Base-by-base conservation (phyloP, 495 filamentous ascomycete species). In the Schizothecium vesticola region DNA sequence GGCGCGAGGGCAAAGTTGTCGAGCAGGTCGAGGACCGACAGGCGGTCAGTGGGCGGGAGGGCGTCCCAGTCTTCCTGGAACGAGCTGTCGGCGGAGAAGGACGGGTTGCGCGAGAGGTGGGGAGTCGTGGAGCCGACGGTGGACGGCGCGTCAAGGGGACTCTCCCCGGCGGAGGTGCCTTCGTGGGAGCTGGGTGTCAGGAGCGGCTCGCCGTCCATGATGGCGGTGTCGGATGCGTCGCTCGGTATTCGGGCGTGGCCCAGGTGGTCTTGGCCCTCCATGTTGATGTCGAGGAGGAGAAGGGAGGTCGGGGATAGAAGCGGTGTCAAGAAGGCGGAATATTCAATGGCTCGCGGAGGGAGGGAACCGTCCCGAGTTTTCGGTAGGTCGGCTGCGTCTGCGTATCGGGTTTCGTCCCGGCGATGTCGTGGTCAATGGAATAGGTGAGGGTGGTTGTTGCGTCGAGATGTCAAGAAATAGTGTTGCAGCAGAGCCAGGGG, bases 1-100 rank as follows among this genome's bases (percentile, higher is more conserved):
- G 94, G 89, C 1, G 93, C 89, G 59, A 99, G 85, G 0, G 95
- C 91, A 70, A 99, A 88, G 74, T 96, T 97, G 78, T 97, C 96
- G 63, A 99, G 86, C 23, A 98, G 82, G 75, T 99, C 95, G 69
- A 98, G 93, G 56, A 97, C 86, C 24, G 91, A 94, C 67, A 98
- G 82, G 64, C 92, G 90, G 74, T 99, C 95, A n/a, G 97, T 81
- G 5, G 95, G 92, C 21, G 95, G 92, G 62, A 87, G 83, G 0
- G 88, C 86, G 69, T 94, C 92, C 91, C 91, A 94, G 76, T 96
- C 93, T 74, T 97, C 92, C 65, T 92, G 91, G 69, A 89, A 92
- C 10, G 89, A 88, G 78, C 88, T 91, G 75, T 88, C 90, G 60
- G 86, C 87, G 26, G 90, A 92, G 74, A 93, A 92, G 31, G 92